Evolutionary conservation across 225 moss, liverwort and hornwort species (phyloP).

Genomic region (Rhytidiadelphus loreus): DNA sequence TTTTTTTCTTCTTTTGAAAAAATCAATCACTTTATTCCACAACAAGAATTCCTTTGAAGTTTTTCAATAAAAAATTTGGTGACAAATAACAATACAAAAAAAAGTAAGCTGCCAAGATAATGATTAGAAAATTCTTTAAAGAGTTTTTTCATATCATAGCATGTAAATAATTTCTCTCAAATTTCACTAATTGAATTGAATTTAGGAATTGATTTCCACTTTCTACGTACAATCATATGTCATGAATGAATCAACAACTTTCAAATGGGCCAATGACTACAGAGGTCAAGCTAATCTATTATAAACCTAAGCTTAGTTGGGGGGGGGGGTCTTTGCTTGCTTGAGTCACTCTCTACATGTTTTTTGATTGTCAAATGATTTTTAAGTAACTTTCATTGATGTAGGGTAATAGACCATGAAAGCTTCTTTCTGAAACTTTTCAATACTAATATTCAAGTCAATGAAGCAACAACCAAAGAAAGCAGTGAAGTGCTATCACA

Average conservation of each 20-base stretch:
- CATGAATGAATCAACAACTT: not conserved
- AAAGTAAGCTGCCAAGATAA: accelerated
- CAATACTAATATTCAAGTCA: not conserved
- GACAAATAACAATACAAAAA: too few species aligned
- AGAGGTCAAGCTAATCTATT: not conserved
- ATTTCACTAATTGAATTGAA: not conserved
- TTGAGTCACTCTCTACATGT: not conserved
- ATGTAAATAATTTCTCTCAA: not conserved
- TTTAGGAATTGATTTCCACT: not conserved
- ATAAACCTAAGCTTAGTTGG: not conserved
- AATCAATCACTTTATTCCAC: not conserved
- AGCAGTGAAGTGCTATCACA: not conserved
- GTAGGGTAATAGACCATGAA: not conserved
- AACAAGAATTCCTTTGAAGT: not conserved
- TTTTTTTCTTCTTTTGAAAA: not conserved
- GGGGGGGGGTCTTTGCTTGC: accelerated
- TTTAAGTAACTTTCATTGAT: not conserved
- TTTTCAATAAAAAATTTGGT: not conserved
- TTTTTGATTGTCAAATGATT: not conserved
- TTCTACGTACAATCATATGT: not conserved
- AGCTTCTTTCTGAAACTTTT: accelerated
- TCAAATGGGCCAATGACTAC: accelerated
- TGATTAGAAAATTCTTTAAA: not conserved
- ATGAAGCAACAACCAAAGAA: not conserved
- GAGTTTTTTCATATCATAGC: not conserved